Evolutionary conservation across 805 yeast species (phyloP), one percentile per base, ranked within the genome.

Genomic region (Candida germanica): DNA sequence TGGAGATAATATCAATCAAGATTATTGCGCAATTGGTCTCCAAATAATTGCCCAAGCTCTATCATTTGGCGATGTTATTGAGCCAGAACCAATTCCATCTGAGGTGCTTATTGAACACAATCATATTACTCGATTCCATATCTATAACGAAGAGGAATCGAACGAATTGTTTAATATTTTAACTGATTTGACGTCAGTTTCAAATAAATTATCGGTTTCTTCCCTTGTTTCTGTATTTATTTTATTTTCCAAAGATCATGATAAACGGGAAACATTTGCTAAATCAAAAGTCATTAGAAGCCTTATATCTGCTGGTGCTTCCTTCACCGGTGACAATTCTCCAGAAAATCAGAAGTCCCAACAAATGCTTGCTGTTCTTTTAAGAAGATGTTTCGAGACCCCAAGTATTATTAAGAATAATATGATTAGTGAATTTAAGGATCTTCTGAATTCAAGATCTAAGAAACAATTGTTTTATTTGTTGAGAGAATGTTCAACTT

Each of bases 341-440:
- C 41, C 42, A 7, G 36, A 40, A 17, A 36, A 37, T n/a, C 46
- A 46, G 16, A 17, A 28, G 9, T 43, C 40, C 19, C 53, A 49
- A 35, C 40, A 39, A 18, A 36, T 27, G 6, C 23, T 56, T 14
- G 65, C 78, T 1, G 62, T 77, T 9, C 60, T 87, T 22, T 54
- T 81, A 1, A 73, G 96, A 52, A 67, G 83, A 29, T 80, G 88
- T 39, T 77, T 81, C 53, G 97, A 88, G 55, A 73, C 77, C 3
- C 54, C 62, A 0, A 70, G 66, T 0, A 59, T 75, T 9, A 60
- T 87, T 4, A 62, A 66, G 19, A 61, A 62, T 7, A 59, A 73
- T 25, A 74, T 86, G 49, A 48, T 59, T 0, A 61, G 69, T 15
- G 87, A 81, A 38, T 53, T 85, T 8, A 54, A 68, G 3, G 64